Percentiles rank a stretch among this genome's conserved stretches.
Evolutionary conservation across 2,329 filamentous ascomycete species (phyloP).

Genomic region (Capronia americana): DNA sequence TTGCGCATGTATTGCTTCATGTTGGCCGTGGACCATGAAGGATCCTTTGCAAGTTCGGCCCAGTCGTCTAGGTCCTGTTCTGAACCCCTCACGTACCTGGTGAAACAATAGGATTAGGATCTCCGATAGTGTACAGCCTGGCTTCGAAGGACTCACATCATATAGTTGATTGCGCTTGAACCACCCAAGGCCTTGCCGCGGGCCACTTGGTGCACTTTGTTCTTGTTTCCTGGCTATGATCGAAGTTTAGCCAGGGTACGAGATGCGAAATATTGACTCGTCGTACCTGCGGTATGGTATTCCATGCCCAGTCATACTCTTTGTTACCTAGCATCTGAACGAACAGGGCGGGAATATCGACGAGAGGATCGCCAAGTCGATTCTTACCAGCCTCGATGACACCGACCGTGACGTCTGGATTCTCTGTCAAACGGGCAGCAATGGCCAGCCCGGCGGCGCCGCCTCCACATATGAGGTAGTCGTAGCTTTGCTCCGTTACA

Average conservation of each 20-base stretch:
- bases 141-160: slow-evolving; percentile 34
- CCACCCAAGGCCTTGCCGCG: slow-evolving; percentile 45
- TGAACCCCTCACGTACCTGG: slow-evolving; percentile 39
- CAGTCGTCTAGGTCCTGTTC: slow-evolving; percentile 45
- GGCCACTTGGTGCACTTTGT: slow-evolving; percentile 40
- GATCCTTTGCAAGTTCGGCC: slow-evolving; percentile 42
- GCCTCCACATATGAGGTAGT: slow-evolving; percentile 58
- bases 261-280: slow-evolving; percentile 24
- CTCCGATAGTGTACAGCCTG: too few relatives aligned
- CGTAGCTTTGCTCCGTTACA: slow-evolving; percentile 28
- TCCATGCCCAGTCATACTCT: slow-evolving; percentile 47
- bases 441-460: slow-evolving; percentile 62
- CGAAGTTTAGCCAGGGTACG: slow-evolving; percentile 8
- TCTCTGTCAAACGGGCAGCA: slow-evolving; percentile 56
- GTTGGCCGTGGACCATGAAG: slow-evolving; percentile 42
- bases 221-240: slow-evolving; percentile 27
- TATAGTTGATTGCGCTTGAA: slow-evolving; percentile 45
- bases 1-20: slow-evolving; percentile 42
- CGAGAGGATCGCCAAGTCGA: slow-evolving; percentile 40
- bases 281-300: slow-evolving; percentile 43
- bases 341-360: slow-evolving; percentile 41
- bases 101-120: neutral
- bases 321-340: slow-evolving; percentile 41
- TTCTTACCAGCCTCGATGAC: slow-evolving; percentile 54
- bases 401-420: slow-evolving; percentile 50